These are phyloP conservation scores for Trichoderma sp. DNA, from an alignment of 2,329 filamentous ascomycete species.

Conservation along the genomic window DNA sequence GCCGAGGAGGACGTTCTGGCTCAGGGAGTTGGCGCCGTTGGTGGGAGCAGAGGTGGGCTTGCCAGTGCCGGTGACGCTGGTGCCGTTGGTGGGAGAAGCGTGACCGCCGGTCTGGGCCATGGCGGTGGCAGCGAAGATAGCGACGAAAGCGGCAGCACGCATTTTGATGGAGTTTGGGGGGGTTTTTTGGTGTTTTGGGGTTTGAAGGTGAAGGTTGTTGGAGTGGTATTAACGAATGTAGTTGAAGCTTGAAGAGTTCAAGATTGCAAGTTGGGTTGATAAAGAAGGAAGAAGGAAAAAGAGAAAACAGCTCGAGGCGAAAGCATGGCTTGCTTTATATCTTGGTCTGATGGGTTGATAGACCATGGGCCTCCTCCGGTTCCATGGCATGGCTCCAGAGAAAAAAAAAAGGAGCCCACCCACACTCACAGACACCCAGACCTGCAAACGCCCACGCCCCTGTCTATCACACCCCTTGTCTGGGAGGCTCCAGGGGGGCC, in stretches of 20 bases:
- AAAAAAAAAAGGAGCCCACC: constrained; percentile 27
- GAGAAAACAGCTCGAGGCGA: constrained; percentile 1
- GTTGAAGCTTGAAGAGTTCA: constrained; percentile 16
- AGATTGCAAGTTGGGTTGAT: constrained; percentile 21
- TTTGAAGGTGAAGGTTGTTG: background rate
- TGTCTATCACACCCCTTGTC: constrained; percentile 22
- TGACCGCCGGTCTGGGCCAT: constrained; percentile 22
- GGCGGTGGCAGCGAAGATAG: constrained; percentile 32
- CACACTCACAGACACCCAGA: constrained; percentile 1
- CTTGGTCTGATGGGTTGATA: constrained; percentile 25
- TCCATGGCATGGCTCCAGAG: background rate
- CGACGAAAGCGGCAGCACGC: constrained; percentile 31
- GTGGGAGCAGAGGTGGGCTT: constrained; percentile 21
- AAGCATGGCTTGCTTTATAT: constrained; percentile 28
- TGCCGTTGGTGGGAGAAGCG: constrained; percentile 26
- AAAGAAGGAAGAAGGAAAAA: constrained; percentile 3
- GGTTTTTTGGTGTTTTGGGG: background rate
- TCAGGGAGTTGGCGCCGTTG: constrained; percentile 21
- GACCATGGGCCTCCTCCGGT: background rate
- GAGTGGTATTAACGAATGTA: constrained; percentile 24
- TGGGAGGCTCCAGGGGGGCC: constrained; percentile 18
- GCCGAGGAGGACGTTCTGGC: constrained; percentile 28
- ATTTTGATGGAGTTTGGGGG: constrained; percentile 30
- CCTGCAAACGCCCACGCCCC: constrained; percentile 24
- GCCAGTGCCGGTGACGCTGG: constrained; percentile 15